Conservation (phyloP, 768 basidiomycete species). For the Suillus weaverae region DNA sequence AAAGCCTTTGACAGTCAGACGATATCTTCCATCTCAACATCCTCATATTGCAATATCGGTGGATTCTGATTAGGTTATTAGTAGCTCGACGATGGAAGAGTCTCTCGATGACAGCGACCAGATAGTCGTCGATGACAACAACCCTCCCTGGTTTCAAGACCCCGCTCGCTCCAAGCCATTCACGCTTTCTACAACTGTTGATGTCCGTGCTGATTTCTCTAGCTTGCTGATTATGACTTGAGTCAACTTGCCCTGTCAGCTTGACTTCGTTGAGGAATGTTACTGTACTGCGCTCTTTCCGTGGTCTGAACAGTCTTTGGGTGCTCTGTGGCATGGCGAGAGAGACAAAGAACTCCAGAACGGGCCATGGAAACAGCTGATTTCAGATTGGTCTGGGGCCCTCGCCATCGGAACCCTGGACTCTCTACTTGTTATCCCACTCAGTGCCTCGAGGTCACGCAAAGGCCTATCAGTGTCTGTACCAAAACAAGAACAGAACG, state of each 20-base stretch:
- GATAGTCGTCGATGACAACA: not conserved
- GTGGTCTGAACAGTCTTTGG: constrained; percentile 39
- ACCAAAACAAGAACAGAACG: constrained; percentile 1
- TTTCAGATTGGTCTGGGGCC: constrained; percentile 50
- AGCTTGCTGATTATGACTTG: constrained; percentile 8
- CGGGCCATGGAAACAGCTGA: constrained; percentile 45
- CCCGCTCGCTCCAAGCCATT: constrained; percentile 38
- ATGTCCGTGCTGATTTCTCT: constrained; percentile 38
- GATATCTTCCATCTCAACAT: not conserved
- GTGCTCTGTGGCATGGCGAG: constrained; percentile 37
- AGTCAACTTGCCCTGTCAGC: constrained; percentile 18
- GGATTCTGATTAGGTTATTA: not conserved
- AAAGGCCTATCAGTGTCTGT: not conserved
- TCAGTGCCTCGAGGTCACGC: constrained; percentile 10
- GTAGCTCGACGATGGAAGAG: not conserved
- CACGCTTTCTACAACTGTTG: constrained; percentile 40
- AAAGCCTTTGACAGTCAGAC: not conserved
- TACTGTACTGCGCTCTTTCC: constrained; percentile 48
- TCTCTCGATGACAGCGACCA: not conserved
- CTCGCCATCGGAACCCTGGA: constrained; percentile 46
- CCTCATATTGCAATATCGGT: not conserved
- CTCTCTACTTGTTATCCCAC: constrained; percentile 29
- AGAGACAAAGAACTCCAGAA: constrained; percentile 30
- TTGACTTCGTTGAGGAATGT: constrained; percentile 35
- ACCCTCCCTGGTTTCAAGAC: constrained; percentile 20